Conservation (phyloP, 2,329 filamentous ascomycete genomes). For the Colletotrichum theobromicola region DNA sequence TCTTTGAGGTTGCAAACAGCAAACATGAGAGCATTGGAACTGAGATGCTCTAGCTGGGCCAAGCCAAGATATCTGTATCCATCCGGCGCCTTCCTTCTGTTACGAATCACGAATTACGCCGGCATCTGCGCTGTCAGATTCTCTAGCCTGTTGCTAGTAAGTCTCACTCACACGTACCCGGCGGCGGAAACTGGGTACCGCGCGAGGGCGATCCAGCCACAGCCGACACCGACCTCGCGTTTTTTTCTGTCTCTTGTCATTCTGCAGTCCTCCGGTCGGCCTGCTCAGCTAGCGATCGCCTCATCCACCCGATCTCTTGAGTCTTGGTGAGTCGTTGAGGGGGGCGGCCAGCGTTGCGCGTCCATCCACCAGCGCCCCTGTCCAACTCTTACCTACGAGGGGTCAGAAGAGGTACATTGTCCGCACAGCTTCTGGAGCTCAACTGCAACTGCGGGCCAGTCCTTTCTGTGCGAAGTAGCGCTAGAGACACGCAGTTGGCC, state of each 20-base stretch:
- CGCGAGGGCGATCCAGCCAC: not conserved
- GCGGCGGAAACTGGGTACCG: not conserved
- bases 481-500: not conserved
- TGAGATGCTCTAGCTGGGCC: not conserved
- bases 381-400: not conserved
- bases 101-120: conserved; percentile 1
- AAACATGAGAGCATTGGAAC: not conserved
- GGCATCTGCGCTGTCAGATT: conserved; percentile 3
- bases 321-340: not conserved
- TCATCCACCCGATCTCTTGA: conserved; percentile 12
- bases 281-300: conserved; percentile 16
- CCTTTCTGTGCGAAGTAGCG: not conserved
- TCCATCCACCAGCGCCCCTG: not conserved
- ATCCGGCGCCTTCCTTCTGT: not conserved
- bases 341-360: conserved; percentile 7
- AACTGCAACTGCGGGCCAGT: not conserved
- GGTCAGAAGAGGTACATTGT: not conserved
- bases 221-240: conserved; percentile 11
- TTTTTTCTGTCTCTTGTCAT: not conserved
- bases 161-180: not conserved
- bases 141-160: not conserved
- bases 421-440: not conserved
- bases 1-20: not conserved
- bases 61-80: not conserved
- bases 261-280: conserved; percentile 3